Conservation (phyloP, 306 rosid genomes). For the Cucurbita moschata region DNA sequence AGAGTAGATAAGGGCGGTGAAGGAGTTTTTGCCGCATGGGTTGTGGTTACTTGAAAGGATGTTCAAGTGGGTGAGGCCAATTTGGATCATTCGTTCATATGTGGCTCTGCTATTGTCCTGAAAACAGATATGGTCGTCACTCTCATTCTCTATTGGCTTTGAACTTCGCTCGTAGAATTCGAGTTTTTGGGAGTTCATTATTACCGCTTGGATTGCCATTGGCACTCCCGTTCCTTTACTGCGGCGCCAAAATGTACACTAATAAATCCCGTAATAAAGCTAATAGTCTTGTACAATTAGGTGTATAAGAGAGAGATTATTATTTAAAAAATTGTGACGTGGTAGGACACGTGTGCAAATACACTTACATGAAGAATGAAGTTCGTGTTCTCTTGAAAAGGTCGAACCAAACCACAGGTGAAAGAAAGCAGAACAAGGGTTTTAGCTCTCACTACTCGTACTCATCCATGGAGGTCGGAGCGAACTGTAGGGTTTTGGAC, state of each 20-base stretch:
- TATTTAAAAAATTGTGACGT: too few species aligned
- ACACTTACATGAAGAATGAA: too few species aligned
- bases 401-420: too few species aligned
- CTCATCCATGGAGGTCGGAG: conserved; percentile 13
- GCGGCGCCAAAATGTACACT: neutral
- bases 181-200: neutral
- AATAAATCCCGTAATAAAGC: too few species aligned
- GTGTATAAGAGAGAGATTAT: too few species aligned
- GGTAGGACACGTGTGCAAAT: too few species aligned
- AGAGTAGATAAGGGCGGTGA: conserved; percentile 51
- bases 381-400: too few species aligned
- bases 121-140: conserved; percentile 39
- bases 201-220: neutral
- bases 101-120: conserved; percentile 42
- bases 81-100: conserved; percentile 36
- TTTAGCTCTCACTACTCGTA: neutral
- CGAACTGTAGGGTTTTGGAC: conserved; percentile 7
- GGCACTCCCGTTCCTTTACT: neutral
- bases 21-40: conserved; percentile 31
- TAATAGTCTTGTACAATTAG: too few species aligned
- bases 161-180: neutral
- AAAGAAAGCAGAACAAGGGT: neutral
- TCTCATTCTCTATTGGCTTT: neutral
- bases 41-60: conserved; percentile 7
- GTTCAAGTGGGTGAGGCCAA: conserved; percentile 16